Conservation (phyloP, 1,284 basidiomycete species). For the Veloboletus limbatus region DNA sequence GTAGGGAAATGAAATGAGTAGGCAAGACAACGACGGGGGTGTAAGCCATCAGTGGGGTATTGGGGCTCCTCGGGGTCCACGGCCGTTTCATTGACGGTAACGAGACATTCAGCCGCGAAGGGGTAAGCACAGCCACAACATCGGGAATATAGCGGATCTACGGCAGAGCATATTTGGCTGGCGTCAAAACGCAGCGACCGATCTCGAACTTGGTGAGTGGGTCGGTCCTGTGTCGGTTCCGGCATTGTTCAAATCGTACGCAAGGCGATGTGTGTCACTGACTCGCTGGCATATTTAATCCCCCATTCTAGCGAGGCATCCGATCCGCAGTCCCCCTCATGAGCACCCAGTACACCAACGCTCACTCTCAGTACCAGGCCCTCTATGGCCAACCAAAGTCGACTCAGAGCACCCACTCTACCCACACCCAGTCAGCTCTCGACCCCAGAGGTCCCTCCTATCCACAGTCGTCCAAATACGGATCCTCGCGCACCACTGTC, state of each 20-base stretch:
- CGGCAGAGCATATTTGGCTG: neutral
- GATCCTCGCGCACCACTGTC: slow-evolving; percentile 40
- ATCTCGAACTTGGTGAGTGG: no score
- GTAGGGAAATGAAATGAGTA: no score
- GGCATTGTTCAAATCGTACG: slow-evolving; percentile 17
- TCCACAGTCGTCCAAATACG: slow-evolving; percentile 36
- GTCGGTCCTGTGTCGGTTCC: slow-evolving; percentile 32
- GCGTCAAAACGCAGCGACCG: slow-evolving; percentile 14
- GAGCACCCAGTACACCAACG: slow-evolving; percentile 40
- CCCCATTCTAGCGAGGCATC: neutral
- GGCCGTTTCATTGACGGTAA: slow-evolving; percentile 11
- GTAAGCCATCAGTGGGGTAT: neutral
- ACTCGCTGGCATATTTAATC: slow-evolving; percentile 29
- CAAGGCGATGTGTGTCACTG: slow-evolving; percentile 38
- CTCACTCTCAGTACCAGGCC: slow-evolving; percentile 33
- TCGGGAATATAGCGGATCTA: slow-evolving; percentile 29
- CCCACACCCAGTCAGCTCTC: slow-evolving; percentile 20
- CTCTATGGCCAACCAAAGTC: slow-evolving; percentile 25
- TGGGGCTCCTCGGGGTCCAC: slow-evolving; percentile 32
- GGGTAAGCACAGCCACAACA: slow-evolving; percentile 3
- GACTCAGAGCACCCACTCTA: slow-evolving; percentile 14
- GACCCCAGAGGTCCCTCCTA: slow-evolving; percentile 25
- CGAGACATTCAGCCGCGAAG: neutral
- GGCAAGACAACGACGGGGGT: slow-evolving; percentile 13
- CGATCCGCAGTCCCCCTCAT: slow-evolving; percentile 16